Evolutionary conservation across 306 rosid genomes (phyloP).

Genomic region (Herpetospermum pedunculosum): DNA sequence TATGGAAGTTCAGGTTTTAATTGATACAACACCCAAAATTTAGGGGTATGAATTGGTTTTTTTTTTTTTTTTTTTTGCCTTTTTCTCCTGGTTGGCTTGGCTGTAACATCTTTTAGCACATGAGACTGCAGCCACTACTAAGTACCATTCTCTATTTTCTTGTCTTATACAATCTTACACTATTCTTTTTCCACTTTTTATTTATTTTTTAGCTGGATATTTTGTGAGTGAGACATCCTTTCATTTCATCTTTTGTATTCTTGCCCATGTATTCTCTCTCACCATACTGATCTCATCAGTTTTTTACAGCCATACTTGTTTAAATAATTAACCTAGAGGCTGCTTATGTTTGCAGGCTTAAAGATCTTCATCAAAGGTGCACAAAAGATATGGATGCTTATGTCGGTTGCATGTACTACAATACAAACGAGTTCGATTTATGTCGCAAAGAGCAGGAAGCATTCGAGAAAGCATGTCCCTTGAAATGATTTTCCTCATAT

Average conservation of each 20-base stretch:
- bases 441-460: constrained; percentile 92
- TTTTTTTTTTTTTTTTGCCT: too few relatives aligned
- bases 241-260: background rate
- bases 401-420: constrained; percentile 91
- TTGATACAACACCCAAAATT: too few relatives aligned
- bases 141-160: background rate
- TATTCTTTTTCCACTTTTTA: background rate
- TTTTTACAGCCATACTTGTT: background rate
- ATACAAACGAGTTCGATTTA: constrained; percentile 83
- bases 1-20: too few relatives aligned
- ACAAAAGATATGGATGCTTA: constrained; percentile 85
- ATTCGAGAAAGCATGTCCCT: constrained; percentile 67
- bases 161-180: background rate
- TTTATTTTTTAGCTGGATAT: background rate
- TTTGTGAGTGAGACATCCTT: background rate
- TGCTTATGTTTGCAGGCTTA: constrained; percentile 49
- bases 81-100: background rate
- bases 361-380: constrained; percentile 83
- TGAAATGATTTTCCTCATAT: constrained; percentile 35
- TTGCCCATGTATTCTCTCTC: background rate
- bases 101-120: background rate
- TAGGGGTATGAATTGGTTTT: too few relatives aligned
- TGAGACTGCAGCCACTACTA: background rate
- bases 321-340: background rate
- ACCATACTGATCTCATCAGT: background rate